Evolutionary conservation across 1,139 yeast genomes (phyloP).

Genomic region (Geotrichum restrictum): DNA sequence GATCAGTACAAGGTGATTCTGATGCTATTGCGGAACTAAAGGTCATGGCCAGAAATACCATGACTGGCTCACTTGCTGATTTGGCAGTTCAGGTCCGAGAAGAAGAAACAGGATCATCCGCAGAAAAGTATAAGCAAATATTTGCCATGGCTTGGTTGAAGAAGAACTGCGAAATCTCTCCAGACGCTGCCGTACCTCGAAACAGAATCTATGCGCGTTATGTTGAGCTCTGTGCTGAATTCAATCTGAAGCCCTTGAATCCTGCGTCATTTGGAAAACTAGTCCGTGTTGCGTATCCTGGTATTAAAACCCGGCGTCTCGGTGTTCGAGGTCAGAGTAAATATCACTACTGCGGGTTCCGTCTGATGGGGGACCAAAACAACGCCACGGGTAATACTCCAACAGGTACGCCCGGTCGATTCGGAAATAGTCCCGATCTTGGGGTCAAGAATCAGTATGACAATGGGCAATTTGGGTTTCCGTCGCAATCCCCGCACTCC

Average conservation of each 20-base stretch:
- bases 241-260: constrained; percentile 64
- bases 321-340: constrained; percentile 88
- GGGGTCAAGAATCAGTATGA: constrained; percentile 8
- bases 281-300: constrained; percentile 69
- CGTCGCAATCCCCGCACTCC: constrained; percentile 14
- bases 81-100: constrained; percentile 50
- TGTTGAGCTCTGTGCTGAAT: constrained; percentile 66
- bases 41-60: constrained; percentile 46
- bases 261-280: constrained; percentile 88
- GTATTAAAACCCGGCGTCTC: constrained; percentile 71
- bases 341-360: constrained; percentile 86
- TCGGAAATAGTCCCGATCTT: constrained; percentile 27
- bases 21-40: constrained; percentile 49
- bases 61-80: constrained; percentile 47
- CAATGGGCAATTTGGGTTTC: constrained; percentile 4
- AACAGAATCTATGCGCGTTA: constrained; percentile 78
- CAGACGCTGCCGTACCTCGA: constrained; percentile 76
- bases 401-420: constrained; percentile 31
- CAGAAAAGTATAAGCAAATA: constrained; percentile 67
- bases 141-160: constrained; percentile 80
- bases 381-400: constrained; percentile 33
- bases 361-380: constrained; percentile 50
- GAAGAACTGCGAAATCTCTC: constrained; percentile 60
- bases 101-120: constrained; percentile 44
- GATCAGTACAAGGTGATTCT: constrained; percentile 31